phyloP scores from a whole-genome alignment of 441 rosid species.

The Metrosideros polymorpha region DNA sequence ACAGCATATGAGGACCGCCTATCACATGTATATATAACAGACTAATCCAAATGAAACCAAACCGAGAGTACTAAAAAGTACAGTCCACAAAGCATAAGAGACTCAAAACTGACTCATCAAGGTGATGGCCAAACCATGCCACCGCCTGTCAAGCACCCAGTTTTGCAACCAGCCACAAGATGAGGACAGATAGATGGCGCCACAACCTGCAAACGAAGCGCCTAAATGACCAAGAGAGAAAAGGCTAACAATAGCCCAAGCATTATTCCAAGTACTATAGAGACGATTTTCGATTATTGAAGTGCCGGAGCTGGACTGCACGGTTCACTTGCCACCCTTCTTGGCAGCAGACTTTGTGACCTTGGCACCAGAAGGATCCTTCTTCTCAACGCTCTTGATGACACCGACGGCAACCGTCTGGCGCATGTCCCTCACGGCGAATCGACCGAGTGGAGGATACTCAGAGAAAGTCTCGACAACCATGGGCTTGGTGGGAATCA shows the following conservation, averaged over 20 bases:
- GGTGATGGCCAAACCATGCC: constrained; percentile 8
- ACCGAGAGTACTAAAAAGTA: background rate
- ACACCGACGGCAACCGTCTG: constrained; percentile 81
- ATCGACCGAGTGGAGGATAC: constrained; percentile 76
- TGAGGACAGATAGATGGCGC: background rate
- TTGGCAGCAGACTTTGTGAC: constrained; percentile 68
- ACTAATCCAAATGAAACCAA: background rate
- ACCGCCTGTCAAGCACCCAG: constrained; percentile 51
- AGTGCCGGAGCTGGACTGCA: background rate
- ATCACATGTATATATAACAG: background rate
- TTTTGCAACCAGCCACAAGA: constrained; percentile 13
- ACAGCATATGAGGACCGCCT: background rate
- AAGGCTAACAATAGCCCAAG: background rate
- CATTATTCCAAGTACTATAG: constrained; percentile 3
- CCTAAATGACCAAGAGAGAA: background rate
- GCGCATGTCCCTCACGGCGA: constrained; percentile 81
- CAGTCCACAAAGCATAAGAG: background rate
- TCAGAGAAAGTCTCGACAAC: constrained; percentile 67
- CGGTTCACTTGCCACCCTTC: constrained; percentile 71
- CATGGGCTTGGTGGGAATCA: constrained; percentile 77
- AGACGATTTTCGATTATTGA: background rate
- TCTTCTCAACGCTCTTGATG: constrained; percentile 73
- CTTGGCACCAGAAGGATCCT: constrained; percentile 66
- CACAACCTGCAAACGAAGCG: constrained; percentile 12
- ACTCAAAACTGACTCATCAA: background rate